Percentiles rank a stretch among this genome's conserved stretches.
Conservation (phyloP, 2,329 filamentous ascomycete genomes). For the Cyphellophora europaea region DNA sequence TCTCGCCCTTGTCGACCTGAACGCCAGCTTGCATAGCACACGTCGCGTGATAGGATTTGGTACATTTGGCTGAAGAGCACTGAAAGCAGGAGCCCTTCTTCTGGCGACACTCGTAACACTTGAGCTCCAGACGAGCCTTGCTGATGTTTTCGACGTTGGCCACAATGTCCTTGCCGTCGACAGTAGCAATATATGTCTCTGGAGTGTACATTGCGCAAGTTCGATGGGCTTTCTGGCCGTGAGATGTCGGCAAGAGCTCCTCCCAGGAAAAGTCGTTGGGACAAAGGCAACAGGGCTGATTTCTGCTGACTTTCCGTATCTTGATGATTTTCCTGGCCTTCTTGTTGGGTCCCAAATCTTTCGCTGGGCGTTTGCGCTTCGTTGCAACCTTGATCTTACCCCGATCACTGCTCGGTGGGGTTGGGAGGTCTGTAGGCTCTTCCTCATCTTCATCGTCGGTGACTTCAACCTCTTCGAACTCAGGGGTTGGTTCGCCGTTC, state of each 20-base stretch:
- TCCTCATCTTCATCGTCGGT: constrained; percentile 60
- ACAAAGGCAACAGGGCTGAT: constrained; percentile 70
- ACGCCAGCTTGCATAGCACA: constrained; percentile 89
- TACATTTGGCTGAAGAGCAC: constrained; percentile 90
- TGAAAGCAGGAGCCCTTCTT: constrained; percentile 96
- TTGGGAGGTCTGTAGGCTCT: constrained; percentile 60
- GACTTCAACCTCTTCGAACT: constrained; percentile 35
- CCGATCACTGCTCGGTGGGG: constrained; percentile 65
- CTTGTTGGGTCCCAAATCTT: constrained; percentile 28
- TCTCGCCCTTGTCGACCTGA: constrained; percentile 76
- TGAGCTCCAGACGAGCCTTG: constrained; percentile 80
- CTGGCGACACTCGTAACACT: constrained; percentile 89
- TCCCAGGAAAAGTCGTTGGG: constrained; percentile 80
- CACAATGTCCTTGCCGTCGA: constrained; percentile 60
- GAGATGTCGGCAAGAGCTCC: constrained; percentile 76
- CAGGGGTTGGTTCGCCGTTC: constrained; percentile 63
- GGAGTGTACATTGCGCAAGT: constrained; percentile 85
- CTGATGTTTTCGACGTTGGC: constrained; percentile 73
- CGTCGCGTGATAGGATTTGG: constrained; percentile 86
- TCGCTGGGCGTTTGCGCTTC: constrained; percentile 59
- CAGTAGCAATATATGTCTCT: constrained; percentile 76
- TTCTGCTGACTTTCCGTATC: constrained; percentile 52
- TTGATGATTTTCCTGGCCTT: constrained; percentile 69
- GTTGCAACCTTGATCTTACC: constrained; percentile 47
- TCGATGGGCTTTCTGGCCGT: constrained; percentile 77